Base-by-base conservation (phyloP, 495 filamentous ascomycete species). In the Clohesyomyces aquaticus region DNA sequence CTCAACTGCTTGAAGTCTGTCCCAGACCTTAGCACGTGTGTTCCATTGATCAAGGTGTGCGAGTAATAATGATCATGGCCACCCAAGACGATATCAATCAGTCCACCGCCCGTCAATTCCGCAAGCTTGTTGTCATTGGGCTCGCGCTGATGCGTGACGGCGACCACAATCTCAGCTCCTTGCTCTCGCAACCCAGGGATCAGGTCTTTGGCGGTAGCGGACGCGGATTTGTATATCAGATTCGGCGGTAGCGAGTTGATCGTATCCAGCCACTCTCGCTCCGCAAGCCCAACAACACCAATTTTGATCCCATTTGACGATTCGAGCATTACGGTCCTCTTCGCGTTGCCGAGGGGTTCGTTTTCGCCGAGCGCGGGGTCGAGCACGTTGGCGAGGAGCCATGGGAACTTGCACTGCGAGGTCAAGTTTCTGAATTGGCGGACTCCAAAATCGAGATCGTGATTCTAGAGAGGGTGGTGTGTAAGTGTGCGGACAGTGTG, bases 401-500 rank as follows among this genome's bases (percentile, higher is more conserved):
- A 96, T 1, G 92, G 92, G 61, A 96, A 96, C 19, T 79, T 79
- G 78, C 91, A 94, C 69, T 90, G 85, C 4, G 79, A 78, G 8
- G 85, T 81, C 19, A 96, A 76, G 72, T 93, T 80, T 21, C 81
- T 82, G 71, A 90, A 89, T 71, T 95, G 91, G 10, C 78, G 74
- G 19, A 93, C 88, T n/a, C 92, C 92, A 70, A 96, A 96, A 74
- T 96, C 92, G 38, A 96, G 85, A 72, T 96, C 92, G 74, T 96
- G 92, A 72, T 96, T 96, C 83, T 86, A 61, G 53, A 0, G 19
- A 41, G 6, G 38, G 19, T 26, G 21, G 2, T 3, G 3, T 6
- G 27, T 32, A 18, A 63, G 50, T 19, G 11, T n/a, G n/a, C n/a
- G n/a, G n/a, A n/a, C n/a, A n/a, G n/a, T n/a, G n/a, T n/a, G n/a